Base-by-base conservation (phyloP, 192 early-diverging fungal species). In the Diversispora epigaea region DNA sequence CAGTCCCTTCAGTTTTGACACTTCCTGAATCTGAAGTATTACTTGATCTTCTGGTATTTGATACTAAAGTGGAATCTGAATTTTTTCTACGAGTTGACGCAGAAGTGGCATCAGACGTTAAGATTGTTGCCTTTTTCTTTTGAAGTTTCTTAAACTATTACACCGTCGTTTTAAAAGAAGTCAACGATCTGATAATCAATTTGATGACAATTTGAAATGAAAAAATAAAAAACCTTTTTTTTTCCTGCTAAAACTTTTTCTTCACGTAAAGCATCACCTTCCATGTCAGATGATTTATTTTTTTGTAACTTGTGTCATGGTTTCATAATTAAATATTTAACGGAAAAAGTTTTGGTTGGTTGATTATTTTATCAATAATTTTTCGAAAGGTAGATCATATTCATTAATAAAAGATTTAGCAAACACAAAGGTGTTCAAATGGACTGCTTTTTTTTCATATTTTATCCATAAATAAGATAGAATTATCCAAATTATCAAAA, bases 231-330 rank as follows among this genome's bases (percentile, higher is more conserved):
- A 47, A 62, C 71, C 71, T 47, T 73, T 62, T 60, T 62, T 21
- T 73, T 73, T 60, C 41, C 71, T 57, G 71, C 58, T 10, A 61
- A 60, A 15, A 73, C 21, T 56, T 73, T 73, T 62, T 73, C 57
- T 15, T 62, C 57, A 14, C 58, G 57, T 11, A 58, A 44, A 57
- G 21, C 71, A 9, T 32, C 71, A 12, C 22, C 52, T 22, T 68
- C 62, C 62, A 64, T 64, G 19, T 64, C 17, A 32, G 25, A 32
- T 32, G 25, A 32, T 32, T 32, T 32, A 32, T 32, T 32, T 32
- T 32, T 32, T 32, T 32, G 25, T 32, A 2, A 32, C 25, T 32
- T 32, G 25, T 32, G 25, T 32, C 2, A 32, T 32, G 25, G 25
- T 32, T 32, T 32, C 25, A 32, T 32, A n/a, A 32, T 32, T 32